Percentiles rank a stretch among this genome's conserved stretches.
These are phyloP conservation scores for Polymyxa betae DNA, from an alignment of 208 protist species.

Conservation along the genomic window DNA sequence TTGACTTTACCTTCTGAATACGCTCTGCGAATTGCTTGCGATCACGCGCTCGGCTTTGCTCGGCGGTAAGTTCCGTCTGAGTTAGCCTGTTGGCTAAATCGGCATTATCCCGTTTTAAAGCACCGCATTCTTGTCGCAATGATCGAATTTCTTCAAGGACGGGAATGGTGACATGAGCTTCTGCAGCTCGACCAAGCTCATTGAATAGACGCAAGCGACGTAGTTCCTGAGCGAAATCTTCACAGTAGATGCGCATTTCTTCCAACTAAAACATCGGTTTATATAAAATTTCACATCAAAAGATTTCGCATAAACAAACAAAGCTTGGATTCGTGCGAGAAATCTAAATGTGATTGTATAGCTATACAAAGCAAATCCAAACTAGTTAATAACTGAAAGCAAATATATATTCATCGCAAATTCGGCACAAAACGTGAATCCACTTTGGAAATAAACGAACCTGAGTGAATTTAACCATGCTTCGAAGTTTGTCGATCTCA, in stretches of 20 bases:
- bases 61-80: not conserved
- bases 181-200: not conserved
- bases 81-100: not conserved
- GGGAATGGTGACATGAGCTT: not conserved
- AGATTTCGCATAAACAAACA: too few relatives aligned
- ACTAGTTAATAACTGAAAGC: too few relatives aligned
- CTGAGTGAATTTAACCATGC: not conserved
- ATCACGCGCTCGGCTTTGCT: not conserved
- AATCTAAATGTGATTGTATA: too few relatives aligned
- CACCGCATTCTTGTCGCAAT: not conserved
- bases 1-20: not conserved
- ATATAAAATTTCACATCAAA: too few relatives aligned
- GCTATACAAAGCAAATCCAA: too few relatives aligned
- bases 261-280: too few relatives aligned
- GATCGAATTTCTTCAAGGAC: not conserved
- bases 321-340: too few relatives aligned
- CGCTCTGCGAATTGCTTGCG: not conserved
- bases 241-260: not conserved
- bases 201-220: not conserved
- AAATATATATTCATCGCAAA: too few relatives aligned
- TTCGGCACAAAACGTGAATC: too few relatives aligned
- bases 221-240: not conserved
- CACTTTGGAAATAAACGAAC: too few relatives aligned
- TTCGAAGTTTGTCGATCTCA: not conserved
- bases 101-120: not conserved